These are phyloP conservation scores for Lolium rigidum DNA, from an alignment of 176 grass and related monocot species.

Conservation along the genomic window DNA sequence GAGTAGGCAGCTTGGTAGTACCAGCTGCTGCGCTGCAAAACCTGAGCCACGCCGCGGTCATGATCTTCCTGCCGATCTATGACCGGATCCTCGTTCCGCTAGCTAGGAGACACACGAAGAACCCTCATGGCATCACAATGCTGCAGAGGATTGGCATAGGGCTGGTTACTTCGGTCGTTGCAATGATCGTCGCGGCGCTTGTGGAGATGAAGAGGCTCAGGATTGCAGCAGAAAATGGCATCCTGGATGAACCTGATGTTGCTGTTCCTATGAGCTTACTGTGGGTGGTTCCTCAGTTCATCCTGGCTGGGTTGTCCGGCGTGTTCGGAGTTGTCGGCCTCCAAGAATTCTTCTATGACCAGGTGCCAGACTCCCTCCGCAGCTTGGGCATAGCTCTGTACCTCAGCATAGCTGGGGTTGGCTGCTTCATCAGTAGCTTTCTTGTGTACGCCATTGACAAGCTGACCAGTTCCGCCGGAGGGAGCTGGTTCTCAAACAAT, in stretches of 20 bases:
- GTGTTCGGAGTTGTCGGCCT: not conserved
- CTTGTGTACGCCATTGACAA: conserved; percentile 32
- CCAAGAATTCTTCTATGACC: conserved; percentile 41
- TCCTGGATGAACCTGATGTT: conserved; percentile 46
- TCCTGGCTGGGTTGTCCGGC: not conserved
- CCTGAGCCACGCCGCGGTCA: conserved; percentile 22
- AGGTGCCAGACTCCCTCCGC: conserved; percentile 17
- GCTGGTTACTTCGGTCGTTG: conserved; percentile 20
- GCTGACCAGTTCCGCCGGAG: conserved; percentile 3
- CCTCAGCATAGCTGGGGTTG: conserved; percentile 32
- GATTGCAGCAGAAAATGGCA: conserved; percentile 38
- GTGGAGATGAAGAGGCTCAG: conserved; percentile 57
- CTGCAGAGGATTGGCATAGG: conserved; percentile 58
- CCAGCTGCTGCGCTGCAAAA: conserved; percentile 44
- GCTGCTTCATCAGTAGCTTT: conserved; percentile 41
- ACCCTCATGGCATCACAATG: conserved; percentile 56
- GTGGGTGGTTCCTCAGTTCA: conserved; percentile 52
- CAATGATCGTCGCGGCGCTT: conserved; percentile 30
- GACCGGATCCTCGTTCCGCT: conserved; percentile 48
- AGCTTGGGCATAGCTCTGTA: conserved; percentile 36
- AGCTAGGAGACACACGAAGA: conserved; percentile 23
- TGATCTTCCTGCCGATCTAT: conserved; percentile 55
- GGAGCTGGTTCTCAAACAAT: conserved; percentile 40
- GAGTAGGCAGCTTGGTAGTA: conserved; percentile 40
- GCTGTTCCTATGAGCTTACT: conserved; percentile 47